Conservation (phyloP, 2,329 filamentous ascomycete species). For the Rhinocladiella similis region DNA sequence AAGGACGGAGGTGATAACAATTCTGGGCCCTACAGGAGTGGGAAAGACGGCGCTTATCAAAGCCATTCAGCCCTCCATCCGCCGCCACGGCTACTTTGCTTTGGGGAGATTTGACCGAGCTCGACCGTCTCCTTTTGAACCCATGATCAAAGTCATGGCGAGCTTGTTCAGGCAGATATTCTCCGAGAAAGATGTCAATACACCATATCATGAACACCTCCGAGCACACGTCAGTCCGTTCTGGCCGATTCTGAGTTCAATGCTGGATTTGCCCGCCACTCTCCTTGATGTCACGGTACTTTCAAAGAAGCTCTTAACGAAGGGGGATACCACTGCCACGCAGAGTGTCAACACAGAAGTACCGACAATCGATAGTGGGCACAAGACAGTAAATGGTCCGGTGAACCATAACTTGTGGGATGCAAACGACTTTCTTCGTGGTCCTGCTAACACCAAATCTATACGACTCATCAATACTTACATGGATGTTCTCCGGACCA, state of each 20-base stretch:
- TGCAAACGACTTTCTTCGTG: slow-evolving; percentile 39
- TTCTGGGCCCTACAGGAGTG: slow-evolving; percentile 57
- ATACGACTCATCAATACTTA: slow-evolving; percentile 85
- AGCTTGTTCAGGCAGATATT: slow-evolving; percentile 65
- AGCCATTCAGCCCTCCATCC: slow-evolving; percentile 57
- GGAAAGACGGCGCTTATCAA: slow-evolving; percentile 63
- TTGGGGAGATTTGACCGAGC: slow-evolving; percentile 61
- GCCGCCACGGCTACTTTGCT: slow-evolving; percentile 61
- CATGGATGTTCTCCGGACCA: slow-evolving; percentile 77
- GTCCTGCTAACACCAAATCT: slow-evolving; percentile 44
- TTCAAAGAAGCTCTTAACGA: slow-evolving; percentile 34
- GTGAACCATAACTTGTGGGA: slow-evolving; percentile 17
- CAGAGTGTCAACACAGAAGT: slow-evolving; percentile 27
- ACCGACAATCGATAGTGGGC: slow-evolving; percentile 17
- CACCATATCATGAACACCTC: slow-evolving; percentile 61
- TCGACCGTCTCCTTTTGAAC: slow-evolving; percentile 61
- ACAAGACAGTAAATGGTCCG: slow-evolving; percentile 1
- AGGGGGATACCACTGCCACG: slow-evolving; percentile 13
- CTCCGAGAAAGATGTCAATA: slow-evolving; percentile 62
- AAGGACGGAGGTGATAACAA: slow-evolving; percentile 61
- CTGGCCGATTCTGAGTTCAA: slow-evolving; percentile 58
- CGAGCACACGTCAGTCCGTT: slow-evolving; percentile 56
- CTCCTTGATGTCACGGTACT: slow-evolving; percentile 41
- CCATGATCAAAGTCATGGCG: slow-evolving; percentile 60
- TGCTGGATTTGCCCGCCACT: slow-evolving; percentile 70